Percentiles rank a stretch among this genome's conserved stretches.
Conservation (phyloP, 768 basidiomycete species). For the Coprinopsis sp. region DNA sequence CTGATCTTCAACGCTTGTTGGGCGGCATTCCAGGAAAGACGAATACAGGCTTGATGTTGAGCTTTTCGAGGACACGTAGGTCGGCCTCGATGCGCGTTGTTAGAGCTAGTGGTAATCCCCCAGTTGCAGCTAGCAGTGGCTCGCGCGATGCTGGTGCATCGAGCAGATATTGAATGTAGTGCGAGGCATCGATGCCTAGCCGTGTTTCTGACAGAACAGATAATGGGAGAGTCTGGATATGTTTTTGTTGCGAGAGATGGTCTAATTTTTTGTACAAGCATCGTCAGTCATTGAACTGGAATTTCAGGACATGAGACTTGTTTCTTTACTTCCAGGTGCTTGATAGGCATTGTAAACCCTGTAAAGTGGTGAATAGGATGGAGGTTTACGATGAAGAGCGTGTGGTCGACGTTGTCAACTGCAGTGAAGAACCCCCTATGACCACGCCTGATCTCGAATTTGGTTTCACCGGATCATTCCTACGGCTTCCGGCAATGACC, state of each 20-base stretch:
- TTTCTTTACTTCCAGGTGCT: conserved; percentile 72
- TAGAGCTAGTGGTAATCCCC: conserved; percentile 88
- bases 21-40: conserved; percentile 90
- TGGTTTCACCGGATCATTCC: too few relatives aligned
- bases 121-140: conserved; percentile 90
- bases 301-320: neutral
- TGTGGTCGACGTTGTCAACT: conserved; percentile 32
- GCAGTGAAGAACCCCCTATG: conserved; percentile 22
- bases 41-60: conserved; percentile 97
- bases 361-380: conserved; percentile 17
- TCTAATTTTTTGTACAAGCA: conserved; percentile 38
- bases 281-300: conserved; percentile 9
- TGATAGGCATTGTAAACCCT: conserved; percentile 60
- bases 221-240: conserved; percentile 77
- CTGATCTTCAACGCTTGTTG: conserved; percentile 66
- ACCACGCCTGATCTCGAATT: conserved; percentile 20
- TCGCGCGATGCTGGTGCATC: conserved; percentile 77
- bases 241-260: conserved; percentile 84
- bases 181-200: conserved; percentile 93
- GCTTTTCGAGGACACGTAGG: conserved; percentile 83
- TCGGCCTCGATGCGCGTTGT: conserved; percentile 87
- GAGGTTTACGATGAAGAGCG: conserved; percentile 23
- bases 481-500: too few relatives aligned
- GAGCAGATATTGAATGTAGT: conserved; percentile 78
- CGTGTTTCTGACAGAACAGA: conserved; percentile 84